These are phyloP conservation scores for Vaccinium macrocarpon DNA, from an alignment of 148 eudicot species.

Conservation along the genomic window DNA sequence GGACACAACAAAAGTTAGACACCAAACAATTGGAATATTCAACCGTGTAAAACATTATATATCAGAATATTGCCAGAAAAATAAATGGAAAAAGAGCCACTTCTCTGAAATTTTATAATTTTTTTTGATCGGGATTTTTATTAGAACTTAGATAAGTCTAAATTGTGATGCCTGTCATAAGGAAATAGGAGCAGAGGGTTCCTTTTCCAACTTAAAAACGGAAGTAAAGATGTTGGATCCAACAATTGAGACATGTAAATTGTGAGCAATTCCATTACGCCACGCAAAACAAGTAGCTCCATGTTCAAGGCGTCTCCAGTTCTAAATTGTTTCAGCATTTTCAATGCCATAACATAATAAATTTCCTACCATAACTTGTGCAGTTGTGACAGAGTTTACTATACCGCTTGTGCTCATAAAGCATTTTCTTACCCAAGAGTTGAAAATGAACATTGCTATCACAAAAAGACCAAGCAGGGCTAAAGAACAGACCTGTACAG, in stretches of 20 bases:
- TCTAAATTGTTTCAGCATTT: neutral
- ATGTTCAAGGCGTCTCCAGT: neutral
- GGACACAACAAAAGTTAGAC: neutral
- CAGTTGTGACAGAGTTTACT: neutral
- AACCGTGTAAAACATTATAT: neutral
- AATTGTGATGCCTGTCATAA: too few species aligned
- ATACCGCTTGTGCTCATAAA: neutral
- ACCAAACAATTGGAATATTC: neutral
- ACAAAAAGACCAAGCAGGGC: neutral
- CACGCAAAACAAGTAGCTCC: neutral
- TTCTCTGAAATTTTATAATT: neutral
- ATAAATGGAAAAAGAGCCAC: neutral
- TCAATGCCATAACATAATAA: neutral
- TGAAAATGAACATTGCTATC: neutral
- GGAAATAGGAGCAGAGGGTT: too few species aligned
- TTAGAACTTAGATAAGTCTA: neutral
- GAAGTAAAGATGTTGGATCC: neutral
- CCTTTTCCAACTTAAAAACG: too few species aligned
- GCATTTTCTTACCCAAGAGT: neutral
- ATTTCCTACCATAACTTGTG: neutral
- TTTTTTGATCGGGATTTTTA: neutral
- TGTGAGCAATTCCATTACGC: neutral
- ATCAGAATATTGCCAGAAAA: neutral
- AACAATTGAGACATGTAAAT: neutral
- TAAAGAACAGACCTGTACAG: neutral